These are phyloP conservation scores for Lachancea meyersii DNA, from an alignment of 805 yeast species.

Conservation along the genomic window DNA sequence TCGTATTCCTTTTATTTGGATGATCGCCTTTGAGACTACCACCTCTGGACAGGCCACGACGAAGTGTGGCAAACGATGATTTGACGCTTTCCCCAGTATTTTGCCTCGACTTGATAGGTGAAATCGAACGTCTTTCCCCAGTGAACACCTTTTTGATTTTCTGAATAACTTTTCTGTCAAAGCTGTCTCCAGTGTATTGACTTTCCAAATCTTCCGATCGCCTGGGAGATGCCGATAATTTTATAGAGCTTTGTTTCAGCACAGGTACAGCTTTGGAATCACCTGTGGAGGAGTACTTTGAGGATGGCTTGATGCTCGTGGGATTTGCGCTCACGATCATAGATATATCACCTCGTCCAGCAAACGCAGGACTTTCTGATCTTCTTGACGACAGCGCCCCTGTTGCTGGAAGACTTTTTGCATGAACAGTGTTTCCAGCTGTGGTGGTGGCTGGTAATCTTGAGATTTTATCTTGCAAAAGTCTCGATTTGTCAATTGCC, in stretches of 20 bases:
- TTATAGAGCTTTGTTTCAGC: background rate
- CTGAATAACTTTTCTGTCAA: slow-evolving; percentile 14
- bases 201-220: slow-evolving; percentile 10
- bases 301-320: slow-evolving; percentile 4
- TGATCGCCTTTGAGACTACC: slow-evolving; percentile 13
- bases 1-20: background rate
- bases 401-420: slow-evolving; percentile 1
- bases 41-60: slow-evolving; percentile 12
- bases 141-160: slow-evolving; percentile 20
- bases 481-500: background rate
- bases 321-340: slow-evolving; percentile 8
- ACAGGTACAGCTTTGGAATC: background rate
- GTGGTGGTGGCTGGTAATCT: background rate
- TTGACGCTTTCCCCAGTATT: slow-evolving; percentile 25
- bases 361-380: slow-evolving; percentile 6
- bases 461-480: background rate
- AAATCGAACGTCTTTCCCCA: slow-evolving; percentile 15
- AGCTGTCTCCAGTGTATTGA: slow-evolving; percentile 19
- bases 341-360: slow-evolving; percentile 8
- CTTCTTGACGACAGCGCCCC: background rate
- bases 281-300: slow-evolving; percentile 9
- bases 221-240: slow-evolving; percentile 5
- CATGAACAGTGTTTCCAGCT: background rate
- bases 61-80: slow-evolving; percentile 17
- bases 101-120: slow-evolving; percentile 23